Base-by-base conservation (phyloP, 2,329 filamentous ascomycete species). In the Orbilia quercus region DNA sequence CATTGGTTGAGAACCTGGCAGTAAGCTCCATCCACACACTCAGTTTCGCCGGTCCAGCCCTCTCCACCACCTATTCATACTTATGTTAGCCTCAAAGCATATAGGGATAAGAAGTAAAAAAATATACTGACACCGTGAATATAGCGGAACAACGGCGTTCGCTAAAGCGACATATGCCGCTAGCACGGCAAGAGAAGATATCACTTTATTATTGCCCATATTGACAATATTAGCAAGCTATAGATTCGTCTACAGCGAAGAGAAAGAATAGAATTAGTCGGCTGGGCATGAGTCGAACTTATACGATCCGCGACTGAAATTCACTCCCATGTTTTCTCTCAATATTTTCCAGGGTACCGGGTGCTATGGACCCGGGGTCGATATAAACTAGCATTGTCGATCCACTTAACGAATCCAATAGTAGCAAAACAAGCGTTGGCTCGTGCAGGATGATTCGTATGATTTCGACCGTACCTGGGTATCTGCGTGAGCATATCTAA, bases 1-100 rank as follows among this genome's bases (percentile, higher is more conserved):
- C 67, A 72, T 60, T 72, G 53, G 28, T 72, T 72, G 34, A 72
- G 38, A 14, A 72, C 67, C 42, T 45, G 50, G 54, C 67, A 72
- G 51, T 72, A 72, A 4, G 67, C 59, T 47, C 67, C 67, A 5
- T 72, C 67, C 3, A 50, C 31, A 50, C 67, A 72, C 14, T 54
- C 53, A 12, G 59, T 72, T 36, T 64, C 59, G 12, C 67, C 67
- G 2, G 51, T 60, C 67, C 67, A 72, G 25, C 67, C 67, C 22
- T 72, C 67, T 38, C 67, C 67, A n/a, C 67, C 67, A 22, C 67
- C 67, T 72, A 42, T 34, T 31, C 28, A 9, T 9, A 9, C 28
- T 5, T 31, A 31, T 31, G 28, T 31, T 31, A 31, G 28, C 28
- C 28, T 5, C 28, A 31, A 60, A 5, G 5, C 0, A 36, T 7